Evolutionary conservation across 306 rosid genomes (phyloP), one percentile per base, ranked within the genome.

Genomic region (Lupinus albus): DNA sequence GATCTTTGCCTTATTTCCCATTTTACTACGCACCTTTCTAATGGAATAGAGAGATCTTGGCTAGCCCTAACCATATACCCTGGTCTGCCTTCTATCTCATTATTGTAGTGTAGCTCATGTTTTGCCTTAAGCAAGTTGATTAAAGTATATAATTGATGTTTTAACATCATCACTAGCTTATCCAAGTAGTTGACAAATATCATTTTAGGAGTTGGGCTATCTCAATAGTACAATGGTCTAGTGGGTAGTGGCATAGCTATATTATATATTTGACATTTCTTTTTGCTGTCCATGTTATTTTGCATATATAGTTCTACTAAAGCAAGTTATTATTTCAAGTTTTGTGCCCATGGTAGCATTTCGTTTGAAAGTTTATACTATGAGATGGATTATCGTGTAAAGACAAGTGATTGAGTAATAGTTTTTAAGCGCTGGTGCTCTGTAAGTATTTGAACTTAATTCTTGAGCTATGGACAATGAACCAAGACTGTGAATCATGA

Each of bases 171-270:
- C 7, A 57, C 72, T 52, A 17, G 67, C 82, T 35, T 52, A 67
- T 75, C 79, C 72, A 80, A 68, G 65, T 68, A 73, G 75, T 51
- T 52, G 68, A 38, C 63, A 73, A 53, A 69, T 80, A 78, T 70
- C 72, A 33, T n/a, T 70, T 21, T 49, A 42, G 58, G 57, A 80
- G 68, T 41, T 44, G 72, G 44, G 68, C 70, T 69, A 60, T 39
- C 68, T 46, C 47, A 50, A 65, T 47, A 35, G 55, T 57, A 74
- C 61, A 66, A 61, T 67, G 73, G 10, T 36, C 41, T 36, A 1
- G 41, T 47, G 62, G 16, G 10, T 36, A 1, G 41, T 47, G 62
- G 16, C 53, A 17, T 67, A 36, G 30, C 59, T 66, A 73, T 68
- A 67, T 55, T 2, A 25, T 25, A 25, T 25, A 63, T 68, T 58